Evolutionary conservation across 768 basidiomycete genomes (phyloP).

Genomic region (Pulveroboletus sp.): DNA sequence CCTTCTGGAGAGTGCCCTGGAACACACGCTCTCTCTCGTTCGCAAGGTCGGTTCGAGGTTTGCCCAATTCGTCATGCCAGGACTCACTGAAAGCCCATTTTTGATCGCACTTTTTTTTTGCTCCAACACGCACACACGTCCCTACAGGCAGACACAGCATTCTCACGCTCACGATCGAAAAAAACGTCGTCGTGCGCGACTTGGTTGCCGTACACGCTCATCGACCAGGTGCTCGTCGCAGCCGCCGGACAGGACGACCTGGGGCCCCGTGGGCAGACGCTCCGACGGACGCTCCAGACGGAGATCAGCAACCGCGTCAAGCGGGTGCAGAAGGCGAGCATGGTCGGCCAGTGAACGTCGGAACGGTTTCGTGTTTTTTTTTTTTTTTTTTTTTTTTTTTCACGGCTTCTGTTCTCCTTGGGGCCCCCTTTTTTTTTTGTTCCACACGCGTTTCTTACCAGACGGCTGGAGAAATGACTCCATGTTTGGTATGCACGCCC

Average conservation of each 20-base stretch:
- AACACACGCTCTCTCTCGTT: conserved; percentile 66
- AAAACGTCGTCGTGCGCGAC: conserved; percentile 58
- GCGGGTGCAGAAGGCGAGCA: conserved; percentile 63
- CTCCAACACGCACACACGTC: conserved; percentile 1
- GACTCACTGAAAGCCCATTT: conserved; percentile 8
- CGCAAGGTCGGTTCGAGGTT: conserved; percentile 53
- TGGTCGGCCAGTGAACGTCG: conserved; percentile 31
- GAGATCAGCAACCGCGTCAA: conserved; percentile 63
- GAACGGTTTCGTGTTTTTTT: no score
- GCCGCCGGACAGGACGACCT: conserved; percentile 51
- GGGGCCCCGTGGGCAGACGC: conserved; percentile 37
- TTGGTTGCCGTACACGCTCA: conserved; percentile 80
- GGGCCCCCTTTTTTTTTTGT: neutral
- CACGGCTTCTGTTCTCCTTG: no score
- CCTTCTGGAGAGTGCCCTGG: conserved; percentile 70
- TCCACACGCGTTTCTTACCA: neutral
- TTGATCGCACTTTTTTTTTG: neutral
- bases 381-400: no score
- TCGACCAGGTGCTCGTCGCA: conserved; percentile 76
- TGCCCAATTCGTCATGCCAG: neutral
- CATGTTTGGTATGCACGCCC: neutral
- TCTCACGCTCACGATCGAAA: conserved; percentile 50
- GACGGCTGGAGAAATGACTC: neutral
- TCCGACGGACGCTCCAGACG: conserved; percentile 50
- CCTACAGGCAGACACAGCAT: conserved; percentile 48